Evolutionary conservation across 2,329 filamentous ascomycete genomes (phyloP).

Genomic region (Coleophoma cylindrospora): DNA sequence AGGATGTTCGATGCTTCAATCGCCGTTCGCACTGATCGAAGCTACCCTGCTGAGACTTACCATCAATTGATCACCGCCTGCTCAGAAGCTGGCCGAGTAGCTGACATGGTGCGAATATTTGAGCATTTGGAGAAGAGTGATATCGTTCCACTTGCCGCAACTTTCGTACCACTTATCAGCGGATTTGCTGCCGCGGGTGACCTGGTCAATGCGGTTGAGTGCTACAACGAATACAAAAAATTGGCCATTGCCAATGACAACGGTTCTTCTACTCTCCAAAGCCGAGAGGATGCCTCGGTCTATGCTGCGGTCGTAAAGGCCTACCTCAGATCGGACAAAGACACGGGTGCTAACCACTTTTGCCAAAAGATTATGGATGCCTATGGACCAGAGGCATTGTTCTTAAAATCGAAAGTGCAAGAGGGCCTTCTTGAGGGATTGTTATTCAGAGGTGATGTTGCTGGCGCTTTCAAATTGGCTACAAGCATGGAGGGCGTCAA

Average conservation of each 20-base stretch:
- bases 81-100: constrained; percentile 72
- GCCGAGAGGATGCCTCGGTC: constrained; percentile 75
- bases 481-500: constrained; percentile 55
- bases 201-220: constrained; percentile 81
- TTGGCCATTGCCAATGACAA: constrained; percentile 81
- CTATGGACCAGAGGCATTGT: constrained; percentile 51
- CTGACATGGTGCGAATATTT: constrained; percentile 87
- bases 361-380: constrained; percentile 70
- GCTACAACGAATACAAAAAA: constrained; percentile 90
- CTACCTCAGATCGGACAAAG: constrained; percentile 76
- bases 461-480: constrained; percentile 71
- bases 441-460: constrained; percentile 63
- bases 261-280: constrained; percentile 61
- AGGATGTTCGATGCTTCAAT: constrained; percentile 79
- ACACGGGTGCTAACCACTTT: constrained; percentile 79
- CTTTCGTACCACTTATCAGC: constrained; percentile 93
- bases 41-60: constrained; percentile 79
- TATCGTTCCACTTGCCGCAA: constrained; percentile 69
- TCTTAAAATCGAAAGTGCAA: constrained; percentile 68
- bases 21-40: constrained; percentile 46
- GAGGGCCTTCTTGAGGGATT: constrained; percentile 77
- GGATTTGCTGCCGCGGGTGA: constrained; percentile 81
- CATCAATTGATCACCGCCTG: constrained; percentile 82
- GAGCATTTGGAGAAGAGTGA: constrained; percentile 83
- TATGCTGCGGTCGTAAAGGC: constrained; percentile 91